Base-by-base conservation (phyloP, 495 filamentous ascomycete species). In the Hyaloscypha hepaticicola region DNA sequence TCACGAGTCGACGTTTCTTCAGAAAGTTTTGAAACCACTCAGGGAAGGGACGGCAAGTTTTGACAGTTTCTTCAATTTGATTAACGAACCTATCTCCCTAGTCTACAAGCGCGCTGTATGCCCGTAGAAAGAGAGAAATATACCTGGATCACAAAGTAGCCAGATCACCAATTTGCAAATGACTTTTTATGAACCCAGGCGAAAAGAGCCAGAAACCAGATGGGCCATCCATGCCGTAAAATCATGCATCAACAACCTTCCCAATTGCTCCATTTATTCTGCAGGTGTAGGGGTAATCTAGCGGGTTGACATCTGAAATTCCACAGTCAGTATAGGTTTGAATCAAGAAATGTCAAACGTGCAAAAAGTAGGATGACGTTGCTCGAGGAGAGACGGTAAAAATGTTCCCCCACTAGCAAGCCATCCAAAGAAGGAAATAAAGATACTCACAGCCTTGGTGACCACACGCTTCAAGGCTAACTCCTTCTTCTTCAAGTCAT, bases 401-500 rank as follows among this genome's bases (percentile, higher is more conserved):
- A n/a, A n/a, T n/a, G n/a, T n/a, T n/a, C n/a, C n/a, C n/a, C n/a
- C n/a, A n/a, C n/a, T n/a, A n/a, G n/a, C n/a, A n/a, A n/a, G n/a
- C n/a, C n/a, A n/a, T n/a, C n/a, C n/a, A n/a, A n/a, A n/a, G n/a
- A n/a, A n/a, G n/a, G n/a, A n/a, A n/a, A n/a, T n/a, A n/a, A n/a
- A n/a, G n/a, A n/a, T n/a, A n/a, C n/a, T n/a, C n/a, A n/a, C n/a
- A 27, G 93, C 94, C 86, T 97, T 98, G 74, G 95, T 99, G 61
- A 99, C 93, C 67, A 96, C 82, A 72, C 95, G 83, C 93, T 99
- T 99, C 57, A 99, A 85, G 61, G 93, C 95, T 61, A 99, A 82
- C 85, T 99, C 95, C 89, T 97, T 97, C 93, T 98, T 98, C 90
- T 96, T 98, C 65, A 99, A 83, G 77, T 99, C 95, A 72, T 99